Base-by-base conservation (phyloP, 2,329 filamentous ascomycete species). In the Ambrosiella cleistominuta region DNA sequence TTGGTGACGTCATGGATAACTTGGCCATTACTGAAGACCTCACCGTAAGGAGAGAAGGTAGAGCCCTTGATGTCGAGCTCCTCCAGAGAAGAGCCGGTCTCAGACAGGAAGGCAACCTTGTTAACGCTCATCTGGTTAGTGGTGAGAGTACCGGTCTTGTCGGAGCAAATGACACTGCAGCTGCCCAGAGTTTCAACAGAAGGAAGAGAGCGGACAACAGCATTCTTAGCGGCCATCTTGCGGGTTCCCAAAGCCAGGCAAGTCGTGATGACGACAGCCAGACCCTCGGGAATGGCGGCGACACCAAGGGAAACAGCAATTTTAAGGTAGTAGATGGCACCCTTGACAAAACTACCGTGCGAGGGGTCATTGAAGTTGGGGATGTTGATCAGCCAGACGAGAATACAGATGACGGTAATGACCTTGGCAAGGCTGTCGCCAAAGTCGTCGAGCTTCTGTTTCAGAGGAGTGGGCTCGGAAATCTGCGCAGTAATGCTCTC, bases 101-200 rank as follows among this genome's bases (percentile, higher is more conserved):
- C 81, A 65, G 80, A 83, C 64, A 98, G 76, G 68, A 90, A 88
- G 53, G 95, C 86, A 58, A 97, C 73, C 72, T 91, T 95, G 75
- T 83, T 93, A 59, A 96, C 93, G 67, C 93, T 97, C 93, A 98
- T 98, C 72, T 97, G 90, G 73, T 98, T 98, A 45, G 93, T 98
- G 9, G 93, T 98, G 68, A 98, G 74, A 54, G 93, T 98, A 64
- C 93, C 94, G 4, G 93, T 98, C 77, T 98, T 98, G 76, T 98
- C 93, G 3, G 94, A 98, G 75, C 94, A 98, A 69, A 98, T 96
- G 59, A 98, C 90, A 67, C 93, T 98, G 80, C 93, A 98, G 78
- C 93, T 98, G 68, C 93, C 93, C 57, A 98, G 78, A 11, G 93
- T 98, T 72, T 98, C 93, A 56, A 98, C 93, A 1, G 93, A 98